Evolutionary conservation across 176 grass and related monocot species (phyloP), one percentile per base, ranked within the genome.

Genomic region (Rhynchospora pubera): DNA sequence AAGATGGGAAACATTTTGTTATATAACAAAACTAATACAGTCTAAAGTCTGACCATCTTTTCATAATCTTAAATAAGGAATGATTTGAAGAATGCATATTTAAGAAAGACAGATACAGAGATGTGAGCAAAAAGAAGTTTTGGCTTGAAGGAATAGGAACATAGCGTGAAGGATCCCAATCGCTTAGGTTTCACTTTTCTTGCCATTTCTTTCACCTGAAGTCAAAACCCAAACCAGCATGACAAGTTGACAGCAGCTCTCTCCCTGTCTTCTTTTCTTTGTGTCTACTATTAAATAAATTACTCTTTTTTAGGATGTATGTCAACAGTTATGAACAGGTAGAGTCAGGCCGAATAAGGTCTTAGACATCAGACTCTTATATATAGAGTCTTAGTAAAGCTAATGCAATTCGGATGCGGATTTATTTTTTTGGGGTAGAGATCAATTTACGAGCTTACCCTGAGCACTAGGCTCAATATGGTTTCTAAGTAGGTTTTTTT

Each of bases 121-220:
- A 10, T 62, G 57, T 62, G 57, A 44, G 77, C 0, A 8, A 62
- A 32, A 62, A 80, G 16, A 62, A 60, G 16, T 64, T 43, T 65
- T 65, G 8, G 46, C 79, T 81, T 81, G 79, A 82, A 82, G 79
- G 21, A 50, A 82, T 34, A 32, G 42, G 65, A 66, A 82, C 60
- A 48, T 82, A 61, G 79, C 79, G 79, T 82, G 22, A 82, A 82
- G 79, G 58, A 52, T 65, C 65, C 21, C 22, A 15, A 76, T 76
- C 2, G 72, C 72, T 76, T 76, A 16, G 72, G 16, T 28, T 76
- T 4, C 72, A 76, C 23, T 76, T 76, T 13, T 76, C 12, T 76
- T 32, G 46, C 22, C 72, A 75, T 26, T 55, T 76, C 72, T 76
- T 76, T 76, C 47, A 55, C 48, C 21, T 75, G 4, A 52, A 70